phyloP scores from a whole-genome alignment of 1,284 basidiomycete genomes.

The Ustilago shanxiensis region DNA sequence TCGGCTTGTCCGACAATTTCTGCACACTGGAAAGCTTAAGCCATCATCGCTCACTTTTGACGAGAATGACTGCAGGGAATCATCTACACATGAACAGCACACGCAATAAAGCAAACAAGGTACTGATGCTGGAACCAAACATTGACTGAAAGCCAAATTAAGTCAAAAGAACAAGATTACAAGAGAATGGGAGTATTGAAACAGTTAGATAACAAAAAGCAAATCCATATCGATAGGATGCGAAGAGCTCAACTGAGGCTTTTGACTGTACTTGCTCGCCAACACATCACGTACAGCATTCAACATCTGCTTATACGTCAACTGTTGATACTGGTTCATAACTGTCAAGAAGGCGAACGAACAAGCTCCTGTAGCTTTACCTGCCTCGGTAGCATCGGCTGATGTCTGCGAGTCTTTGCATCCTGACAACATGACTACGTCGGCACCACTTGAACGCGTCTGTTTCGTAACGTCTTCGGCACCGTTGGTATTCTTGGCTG shows the following conservation, averaged over 20 bases:
- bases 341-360: conserved; percentile 67
- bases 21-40: no score
- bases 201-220: conserved; percentile 58
- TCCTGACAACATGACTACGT: conserved; percentile 75
- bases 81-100: no score
- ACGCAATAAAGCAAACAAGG: no score
- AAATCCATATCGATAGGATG: conserved; percentile 69
- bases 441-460: conserved; percentile 83
- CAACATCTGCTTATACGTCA: conserved; percentile 67
- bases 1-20: no score
- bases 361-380: conserved; percentile 79
- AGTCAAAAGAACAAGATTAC: conserved; percentile 3
- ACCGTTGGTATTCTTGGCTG: conserved; percentile 72
- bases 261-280: conserved; percentile 68
- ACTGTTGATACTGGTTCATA: conserved; percentile 73
- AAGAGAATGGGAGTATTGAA: not conserved
- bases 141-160: not conserved
- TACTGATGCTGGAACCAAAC: not conserved
- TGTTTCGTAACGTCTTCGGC: conserved; percentile 77
- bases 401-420: conserved; percentile 94
- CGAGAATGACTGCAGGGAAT: no score
- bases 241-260: conserved; percentile 70
- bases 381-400: conserved; percentile 86
- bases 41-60: no score
- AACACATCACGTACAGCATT: conserved; percentile 63